Evolutionary conservation across 1,284 basidiomycete species (phyloP).

Genomic region (Mycena citricolor): DNA sequence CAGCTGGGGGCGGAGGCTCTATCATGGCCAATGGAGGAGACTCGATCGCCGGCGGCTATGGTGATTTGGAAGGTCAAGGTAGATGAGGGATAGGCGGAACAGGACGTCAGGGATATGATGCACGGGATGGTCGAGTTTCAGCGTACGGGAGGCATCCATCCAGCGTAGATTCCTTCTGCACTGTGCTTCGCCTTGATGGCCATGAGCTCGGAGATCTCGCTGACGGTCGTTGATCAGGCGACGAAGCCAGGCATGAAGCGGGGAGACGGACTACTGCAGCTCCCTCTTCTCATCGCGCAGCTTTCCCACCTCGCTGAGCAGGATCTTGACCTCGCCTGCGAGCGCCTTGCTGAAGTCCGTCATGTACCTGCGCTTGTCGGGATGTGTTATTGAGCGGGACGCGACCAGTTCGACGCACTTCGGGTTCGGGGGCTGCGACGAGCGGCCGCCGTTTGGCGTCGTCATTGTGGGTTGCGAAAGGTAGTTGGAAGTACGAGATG

Average conservation of each 20-base stretch:
- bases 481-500: too few species aligned
- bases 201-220: conserved; percentile 77
- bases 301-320: conserved; percentile 71
- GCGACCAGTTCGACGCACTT: too few species aligned
- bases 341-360: conserved; percentile 70
- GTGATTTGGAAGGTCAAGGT: too few species aligned
- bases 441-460: too few species aligned
- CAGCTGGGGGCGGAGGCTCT: conserved; percentile 32
- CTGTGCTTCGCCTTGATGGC: conserved; percentile 73
- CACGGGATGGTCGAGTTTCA: background rate
- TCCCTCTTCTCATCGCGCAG: conserved; percentile 69
- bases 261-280: conserved; percentile 65
- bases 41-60: too few species aligned
- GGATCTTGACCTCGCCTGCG: conserved; percentile 56
- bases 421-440: too few species aligned
- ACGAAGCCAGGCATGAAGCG: background rate
- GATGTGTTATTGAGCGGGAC: too few species aligned
- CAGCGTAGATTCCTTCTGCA: conserved; percentile 64
- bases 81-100: too few species aligned
- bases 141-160: conserved; percentile 61
- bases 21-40: too few species aligned
- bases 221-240: conserved; percentile 28
- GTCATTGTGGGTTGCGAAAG: too few species aligned
- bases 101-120: too few species aligned
- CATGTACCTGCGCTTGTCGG: conserved; percentile 67